A percentile compares a stretch with the other conserved stretches of the same genome.
Conservation (phyloP, 768 basidiomycete species). For the Boletus edulis region DNA sequence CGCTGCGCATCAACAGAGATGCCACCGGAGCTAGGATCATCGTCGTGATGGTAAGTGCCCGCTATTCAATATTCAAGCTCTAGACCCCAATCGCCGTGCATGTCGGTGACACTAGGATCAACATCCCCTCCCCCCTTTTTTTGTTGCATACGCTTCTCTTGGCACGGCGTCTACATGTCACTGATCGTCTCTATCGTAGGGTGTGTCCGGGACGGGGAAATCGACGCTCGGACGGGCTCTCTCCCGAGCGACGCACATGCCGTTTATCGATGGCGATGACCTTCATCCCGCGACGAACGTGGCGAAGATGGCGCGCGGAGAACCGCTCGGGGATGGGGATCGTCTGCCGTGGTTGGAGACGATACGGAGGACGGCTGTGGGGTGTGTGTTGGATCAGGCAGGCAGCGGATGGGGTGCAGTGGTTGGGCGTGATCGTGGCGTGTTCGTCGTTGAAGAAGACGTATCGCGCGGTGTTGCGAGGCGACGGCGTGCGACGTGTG, state of each 20-base stretch:
- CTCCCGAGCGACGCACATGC: conserved; percentile 56
- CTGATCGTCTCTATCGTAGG: conserved; percentile 36
- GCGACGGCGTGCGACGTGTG: conserved; percentile 26
- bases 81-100: not conserved
- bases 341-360: conserved; percentile 81
- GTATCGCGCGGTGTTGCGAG: conserved; percentile 84
- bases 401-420: not conserved
- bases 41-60: conserved; percentile 47
- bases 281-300: conserved; percentile 81
- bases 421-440: conserved; percentile 69
- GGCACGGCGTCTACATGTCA: no score
- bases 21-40: conserved; percentile 32
- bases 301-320: conserved; percentile 80
- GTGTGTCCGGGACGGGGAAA: conserved; percentile 74
- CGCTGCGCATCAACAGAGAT: not conserved
- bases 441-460: conserved; percentile 81
- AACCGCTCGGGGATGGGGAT: conserved; percentile 77
- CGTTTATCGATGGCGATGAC: conserved; percentile 88
- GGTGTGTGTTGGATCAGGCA: conserved; percentile 12
- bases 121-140: no score
- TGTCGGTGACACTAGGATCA: no score
- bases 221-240: conserved; percentile 66
- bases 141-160: not conserved
- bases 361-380: conserved; percentile 61
- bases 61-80: no score